phyloP scores from a whole-genome alignment of 2,329 filamentous ascomycete species.

The Thelonectria blattea region DNA sequence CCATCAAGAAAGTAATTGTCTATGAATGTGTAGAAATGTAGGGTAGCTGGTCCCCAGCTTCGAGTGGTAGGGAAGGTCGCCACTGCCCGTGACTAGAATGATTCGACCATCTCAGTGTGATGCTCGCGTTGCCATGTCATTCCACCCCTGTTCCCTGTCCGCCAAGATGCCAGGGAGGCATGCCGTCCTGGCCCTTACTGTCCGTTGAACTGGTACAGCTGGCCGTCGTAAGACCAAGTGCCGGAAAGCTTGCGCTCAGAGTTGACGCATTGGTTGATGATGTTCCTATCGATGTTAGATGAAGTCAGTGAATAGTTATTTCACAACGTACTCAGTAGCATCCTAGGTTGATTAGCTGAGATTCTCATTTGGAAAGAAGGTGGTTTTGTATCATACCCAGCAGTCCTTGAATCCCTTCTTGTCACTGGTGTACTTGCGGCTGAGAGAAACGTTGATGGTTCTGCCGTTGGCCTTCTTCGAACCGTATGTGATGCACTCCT shows the following conservation, averaged over 20 bases:
- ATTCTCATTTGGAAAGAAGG: fast-evolving
- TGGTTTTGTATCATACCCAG: conserved; percentile 17
- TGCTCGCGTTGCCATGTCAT: not conserved
- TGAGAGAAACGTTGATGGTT: conserved; percentile 19
- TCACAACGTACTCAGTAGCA: conserved; percentile 19
- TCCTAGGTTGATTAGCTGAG: conserved; percentile 10
- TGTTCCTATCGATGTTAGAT: conserved; percentile 17
- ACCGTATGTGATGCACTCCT: conserved; percentile 11
- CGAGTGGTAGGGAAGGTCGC: too few species aligned
- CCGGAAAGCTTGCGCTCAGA: conserved; percentile 6
- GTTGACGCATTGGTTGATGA: conserved; percentile 23
- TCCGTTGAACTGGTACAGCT: conserved; percentile 12
- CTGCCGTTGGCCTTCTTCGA: not conserved
- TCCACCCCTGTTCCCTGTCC: not conserved
- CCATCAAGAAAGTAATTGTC: too few species aligned
- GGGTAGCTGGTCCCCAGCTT: too few species aligned
- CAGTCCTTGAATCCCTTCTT: conserved; percentile 28
- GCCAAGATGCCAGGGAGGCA: too few species aligned
- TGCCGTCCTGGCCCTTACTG: not conserved
- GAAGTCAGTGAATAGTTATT: too few species aligned
- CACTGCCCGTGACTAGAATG: not conserved
- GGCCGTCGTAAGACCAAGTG: conserved; percentile 14
- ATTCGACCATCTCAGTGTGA: too few species aligned
- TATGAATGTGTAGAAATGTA: too few species aligned
- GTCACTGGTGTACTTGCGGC: conserved; percentile 18